These are phyloP conservation scores for Cutaneotrichosporon sp. DNA, from an alignment of 1,284 basidiomycete genomes.

Conservation along the genomic window DNA sequence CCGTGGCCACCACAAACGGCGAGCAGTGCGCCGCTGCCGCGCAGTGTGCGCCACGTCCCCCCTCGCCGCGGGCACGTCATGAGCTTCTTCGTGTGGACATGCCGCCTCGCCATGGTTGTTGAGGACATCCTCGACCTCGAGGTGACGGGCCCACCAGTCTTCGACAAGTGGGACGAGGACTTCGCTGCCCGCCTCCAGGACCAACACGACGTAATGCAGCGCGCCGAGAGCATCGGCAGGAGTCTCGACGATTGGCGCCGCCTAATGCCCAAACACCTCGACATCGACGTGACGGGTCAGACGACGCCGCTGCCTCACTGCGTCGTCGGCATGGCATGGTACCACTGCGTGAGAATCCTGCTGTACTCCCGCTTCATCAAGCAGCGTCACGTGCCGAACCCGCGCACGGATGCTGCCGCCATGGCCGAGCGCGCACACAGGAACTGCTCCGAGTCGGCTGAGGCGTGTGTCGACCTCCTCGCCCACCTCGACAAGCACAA, in stretches of 20 bases:
- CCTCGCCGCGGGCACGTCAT: constrained; percentile 39
- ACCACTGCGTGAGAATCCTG: constrained; percentile 41
- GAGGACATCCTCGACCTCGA: constrained; percentile 48
- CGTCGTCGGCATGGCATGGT: constrained; percentile 47
- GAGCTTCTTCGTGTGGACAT: constrained; percentile 46
- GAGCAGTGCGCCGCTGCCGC: constrained; percentile 27
- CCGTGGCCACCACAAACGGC: constrained; percentile 47
- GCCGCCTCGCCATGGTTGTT: constrained; percentile 45
- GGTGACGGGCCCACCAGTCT: constrained; percentile 25
- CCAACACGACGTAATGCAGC: constrained; percentile 13
- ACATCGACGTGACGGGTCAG: constrained; percentile 22
- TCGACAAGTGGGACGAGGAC: constrained; percentile 22
- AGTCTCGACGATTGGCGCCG: constrained; percentile 38
- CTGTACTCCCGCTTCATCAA: constrained; percentile 45
- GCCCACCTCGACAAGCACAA: constrained; percentile 38
- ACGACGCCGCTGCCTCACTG: constrained; percentile 43
- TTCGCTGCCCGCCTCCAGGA: constrained; percentile 10
- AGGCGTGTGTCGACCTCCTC: constrained; percentile 40
- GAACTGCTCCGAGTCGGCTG: constrained; percentile 44
- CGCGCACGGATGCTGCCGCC: constrained; percentile 13
- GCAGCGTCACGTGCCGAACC: constrained; percentile 12
- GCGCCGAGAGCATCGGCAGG: constrained; percentile 27
- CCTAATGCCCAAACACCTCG: constrained; percentile 32
- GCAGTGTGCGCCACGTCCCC: constrained; percentile 28
- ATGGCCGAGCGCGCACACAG: constrained; percentile 25